A percentile compares a stretch with the other conserved stretches of the same genome.
These are phyloP conservation scores for Cylindrotheca fusiformis DNA, from an alignment of 108 stramenopile species.

Conservation along the genomic window DNA sequence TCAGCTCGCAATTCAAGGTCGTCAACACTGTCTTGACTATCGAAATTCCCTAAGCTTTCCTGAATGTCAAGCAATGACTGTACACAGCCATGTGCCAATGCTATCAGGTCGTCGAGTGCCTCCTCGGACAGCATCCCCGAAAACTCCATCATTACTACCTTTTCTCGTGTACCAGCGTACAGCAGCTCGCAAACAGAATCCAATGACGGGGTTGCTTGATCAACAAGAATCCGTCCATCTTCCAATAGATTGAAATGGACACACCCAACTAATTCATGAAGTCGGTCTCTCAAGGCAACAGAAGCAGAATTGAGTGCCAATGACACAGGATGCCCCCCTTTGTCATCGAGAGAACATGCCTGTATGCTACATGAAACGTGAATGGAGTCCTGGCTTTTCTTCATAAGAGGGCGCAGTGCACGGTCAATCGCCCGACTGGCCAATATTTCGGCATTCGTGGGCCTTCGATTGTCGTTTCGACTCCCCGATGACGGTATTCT, in stretches of 20 bases:
- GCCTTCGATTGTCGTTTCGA: constrained; percentile 46
- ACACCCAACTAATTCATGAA: constrained; percentile 61
- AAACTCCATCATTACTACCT: constrained; percentile 58
- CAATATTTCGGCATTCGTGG: constrained; percentile 57
- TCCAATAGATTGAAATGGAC: constrained; percentile 34
- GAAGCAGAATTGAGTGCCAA: constrained; percentile 82
- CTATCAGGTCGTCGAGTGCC: constrained; percentile 35
- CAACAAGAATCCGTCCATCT: constrained; percentile 40
- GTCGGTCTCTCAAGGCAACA: constrained; percentile 61
- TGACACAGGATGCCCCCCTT: constrained; percentile 45
- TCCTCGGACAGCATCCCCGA: constrained; percentile 34
- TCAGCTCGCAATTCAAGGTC: constrained; percentile 32
- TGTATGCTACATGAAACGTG: constrained; percentile 55
- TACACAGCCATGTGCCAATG: constrained; percentile 44
- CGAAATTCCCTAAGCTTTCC: constrained; percentile 16
- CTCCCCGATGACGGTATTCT: constrained; percentile 48
- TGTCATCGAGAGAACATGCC: constrained; percentile 18
- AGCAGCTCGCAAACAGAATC: constrained; percentile 20
- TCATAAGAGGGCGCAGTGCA: constrained; percentile 53
- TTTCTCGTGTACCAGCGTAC: constrained; percentile 58
- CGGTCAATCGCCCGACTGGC: constrained; percentile 62
- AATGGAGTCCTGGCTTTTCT: constrained; percentile 29
- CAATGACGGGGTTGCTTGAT: constrained; percentile 27
- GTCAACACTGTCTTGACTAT: constrained; percentile 11
- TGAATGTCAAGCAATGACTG: constrained; percentile 46